Conservation (phyloP, 1,284 basidiomycete genomes). For the Austropuccinia psidii region DNA sequence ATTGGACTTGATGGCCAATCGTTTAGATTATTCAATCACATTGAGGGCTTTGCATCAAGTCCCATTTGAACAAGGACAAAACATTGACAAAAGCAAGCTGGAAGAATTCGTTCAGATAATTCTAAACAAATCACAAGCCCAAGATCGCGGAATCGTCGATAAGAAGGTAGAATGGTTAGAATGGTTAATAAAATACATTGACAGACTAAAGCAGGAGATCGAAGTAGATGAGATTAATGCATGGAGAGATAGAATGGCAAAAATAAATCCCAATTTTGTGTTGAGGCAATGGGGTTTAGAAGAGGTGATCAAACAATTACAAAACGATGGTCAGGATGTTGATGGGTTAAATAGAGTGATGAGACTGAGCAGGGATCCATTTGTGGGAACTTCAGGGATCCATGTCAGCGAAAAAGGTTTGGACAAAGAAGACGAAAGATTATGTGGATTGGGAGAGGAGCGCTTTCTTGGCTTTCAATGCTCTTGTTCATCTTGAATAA, state of each 20-base stretch:
- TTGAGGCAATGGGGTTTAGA: constrained; percentile 87
- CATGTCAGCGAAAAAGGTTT: no score
- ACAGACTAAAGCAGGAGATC: constrained; percentile 43
- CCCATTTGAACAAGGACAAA: constrained; percentile 50
- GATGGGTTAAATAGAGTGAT: constrained; percentile 42
- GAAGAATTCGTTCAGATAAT: constrained; percentile 54
- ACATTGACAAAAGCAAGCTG: constrained; percentile 44
- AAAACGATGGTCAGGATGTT: constrained; percentile 55
- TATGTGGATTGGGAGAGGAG: constrained; percentile 68
- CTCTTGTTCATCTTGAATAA: constrained; percentile 73
- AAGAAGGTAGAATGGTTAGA: constrained; percentile 52
- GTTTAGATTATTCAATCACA: constrained; percentile 75
- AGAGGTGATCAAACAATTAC: constrained; percentile 68
- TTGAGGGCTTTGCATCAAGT: constrained; percentile 66
- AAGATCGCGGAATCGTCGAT: constrained; percentile 39
- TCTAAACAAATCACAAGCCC: constrained; percentile 49
- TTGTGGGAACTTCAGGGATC: no score
- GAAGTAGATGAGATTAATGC: constrained; percentile 54
- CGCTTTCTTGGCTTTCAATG: constrained; percentile 82
- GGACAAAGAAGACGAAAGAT: constrained; percentile 62
- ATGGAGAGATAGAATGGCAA: no score
- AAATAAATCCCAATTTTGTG: constrained; percentile 86
- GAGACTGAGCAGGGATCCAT: constrained; percentile 55
- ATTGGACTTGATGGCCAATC: constrained; percentile 60
- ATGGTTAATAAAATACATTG: constrained; percentile 65